Conservation (phyloP, 2,329 filamentous ascomycete genomes). For the Nannizziopsis arthrosporioides region DNA sequence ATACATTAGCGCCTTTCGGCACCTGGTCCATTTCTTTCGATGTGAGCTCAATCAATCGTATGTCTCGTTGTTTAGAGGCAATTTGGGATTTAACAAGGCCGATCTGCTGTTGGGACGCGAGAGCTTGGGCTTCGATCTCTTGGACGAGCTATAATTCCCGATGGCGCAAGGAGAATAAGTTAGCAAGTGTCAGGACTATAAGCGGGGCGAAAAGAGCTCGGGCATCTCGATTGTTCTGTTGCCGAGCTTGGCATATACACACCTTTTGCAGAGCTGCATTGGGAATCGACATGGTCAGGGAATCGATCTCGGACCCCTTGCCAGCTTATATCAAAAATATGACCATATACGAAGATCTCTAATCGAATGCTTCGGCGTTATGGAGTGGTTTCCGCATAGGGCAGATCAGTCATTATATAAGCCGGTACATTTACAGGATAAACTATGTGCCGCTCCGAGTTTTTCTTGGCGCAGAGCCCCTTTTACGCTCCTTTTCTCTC, state of each 20-base stretch:
- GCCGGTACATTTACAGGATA: no score
- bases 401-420: no score
- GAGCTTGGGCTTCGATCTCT: conserved; percentile 85
- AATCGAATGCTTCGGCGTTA: no score
- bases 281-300: conserved; percentile 65
- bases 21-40: conserved; percentile 69
- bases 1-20: conserved; percentile 64
- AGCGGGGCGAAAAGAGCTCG: conserved; percentile 3
- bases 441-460: no score
- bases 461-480: no score
- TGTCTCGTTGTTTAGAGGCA: conserved; percentile 72
- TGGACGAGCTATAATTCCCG: conserved; percentile 57
- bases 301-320: no score
- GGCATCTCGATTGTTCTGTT: not conserved
- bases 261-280: conserved; percentile 94
- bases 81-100: conserved; percentile 75
- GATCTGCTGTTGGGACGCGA: conserved; percentile 85
- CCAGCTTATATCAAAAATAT: no score
- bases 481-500: no score
- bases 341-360: no score
- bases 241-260: conserved; percentile 8
- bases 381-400: no score
- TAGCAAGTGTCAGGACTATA: conserved; percentile 12
- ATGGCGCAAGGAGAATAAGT: conserved; percentile 1
- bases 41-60: conserved; percentile 78